Evolutionary conservation across 352 stramenopile species (phyloP), one percentile per base, ranked within the genome.

Genomic region (Globisporangium nunn): DNA sequence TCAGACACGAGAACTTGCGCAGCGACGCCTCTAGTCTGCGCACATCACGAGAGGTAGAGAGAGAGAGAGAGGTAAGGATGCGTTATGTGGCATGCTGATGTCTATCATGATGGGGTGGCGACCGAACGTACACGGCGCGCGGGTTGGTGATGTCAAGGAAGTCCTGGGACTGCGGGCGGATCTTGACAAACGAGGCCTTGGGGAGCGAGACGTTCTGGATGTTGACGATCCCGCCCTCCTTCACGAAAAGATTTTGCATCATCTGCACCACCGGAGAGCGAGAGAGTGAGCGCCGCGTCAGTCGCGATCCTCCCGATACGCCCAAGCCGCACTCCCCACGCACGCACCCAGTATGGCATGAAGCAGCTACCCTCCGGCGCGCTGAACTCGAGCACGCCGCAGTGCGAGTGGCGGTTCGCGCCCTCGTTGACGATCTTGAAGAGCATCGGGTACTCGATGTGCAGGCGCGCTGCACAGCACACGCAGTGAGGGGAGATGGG

Each of bases 141-240:
- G 97, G 96, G 74, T 99, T 99, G 40, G 90, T 97, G 67, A 99
- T 99, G 61, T 99, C 96, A 40, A 99, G 80, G 70, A 99, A 99
- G 68, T 99, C 96, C 10, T 97, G 91, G 29, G 91, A 97, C 71
- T 99, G 97, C n/a, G 97, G 96, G 50, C 97, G 92, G 46, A 99
- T 87, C 78, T 99, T 99, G 44, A 99, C 95, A 60, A 98, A 99
- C 43, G 90, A 98, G 15, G 95, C 96, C 71, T 99, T 98, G 10
- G 93, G 95, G 18, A 99, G 67, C 61, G 83, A 93, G 15, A 96
- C 88, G 68, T 99, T 99, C 56, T 96, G 95, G 39, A 99, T 93
- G 59, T 94, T 97, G 59, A 99, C 61, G 43, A 98, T 93, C n/a
- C 81, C 73, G 17, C 94, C 93, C 51, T 96, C 87, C 35, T 78